Base-by-base conservation (phyloP, 352 stramenopile species). In the Pythium monospermum region DNA sequence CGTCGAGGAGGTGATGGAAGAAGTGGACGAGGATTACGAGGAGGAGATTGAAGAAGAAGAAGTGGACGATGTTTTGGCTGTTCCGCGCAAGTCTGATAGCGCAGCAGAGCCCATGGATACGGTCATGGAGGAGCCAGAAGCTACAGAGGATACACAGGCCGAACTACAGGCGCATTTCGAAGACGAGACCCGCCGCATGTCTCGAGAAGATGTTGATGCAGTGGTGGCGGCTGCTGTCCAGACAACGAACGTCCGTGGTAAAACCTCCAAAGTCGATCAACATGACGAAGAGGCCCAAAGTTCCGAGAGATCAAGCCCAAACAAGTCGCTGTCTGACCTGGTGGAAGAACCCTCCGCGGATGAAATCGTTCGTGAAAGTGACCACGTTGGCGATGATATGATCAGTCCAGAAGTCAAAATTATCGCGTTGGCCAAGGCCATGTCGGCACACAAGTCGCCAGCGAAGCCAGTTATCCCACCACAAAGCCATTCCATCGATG, bases 351-450 rank as follows among this genome's bases (percentile, higher is more conserved):
- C 37, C 19, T 10, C 27, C 4, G 36, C 26, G 1, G 60, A 68
- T 37, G 76, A 87, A 42, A 85, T 88, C 39, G 74, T 88, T 10
- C 70, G 72, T 26, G 77, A 88, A 40, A 88, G 77, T 32, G 45
- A 61, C n/a, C n/a, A n/a, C n/a, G n/a, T n/a, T n/a, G n/a, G n/a
- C n/a, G n/a, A n/a, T 2, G 63, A 66, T 16, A 54, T 66, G 26
- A 32, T 48, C 16, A 66, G 61, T 12, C 66, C 66, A 26, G 61
- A 55, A 16, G 41, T 52, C 8, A 64, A 62, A 13, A 46, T 48
- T 28, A 32, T 26, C 11, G 26, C 18, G n/a, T n/a, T n/a, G 4
- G 37, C 28, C 23, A 45, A 53, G 25, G 27, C 33, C 15, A 16
- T 30, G 4, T 48, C n/a, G 18, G 6, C 22, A 19, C 26, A 30